Conservation (phyloP, 164 flowering plant species). For the Aristolochia contorta region DNA sequence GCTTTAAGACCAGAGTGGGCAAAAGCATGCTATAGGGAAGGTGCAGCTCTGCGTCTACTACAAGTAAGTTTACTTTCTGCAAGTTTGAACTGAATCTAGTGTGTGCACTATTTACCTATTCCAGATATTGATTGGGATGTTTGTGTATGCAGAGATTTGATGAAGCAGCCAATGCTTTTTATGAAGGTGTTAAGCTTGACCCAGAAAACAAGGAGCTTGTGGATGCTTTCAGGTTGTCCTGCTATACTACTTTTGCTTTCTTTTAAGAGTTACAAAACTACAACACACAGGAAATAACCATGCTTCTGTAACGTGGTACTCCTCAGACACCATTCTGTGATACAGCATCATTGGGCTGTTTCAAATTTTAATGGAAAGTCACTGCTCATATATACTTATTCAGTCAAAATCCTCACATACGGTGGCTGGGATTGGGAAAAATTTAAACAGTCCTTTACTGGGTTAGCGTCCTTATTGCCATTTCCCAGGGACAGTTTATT, state of each 20-base stretch:
- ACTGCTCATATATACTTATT: no score
- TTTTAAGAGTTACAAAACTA: background rate
- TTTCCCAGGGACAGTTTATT: no score
- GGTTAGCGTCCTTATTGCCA: no score
- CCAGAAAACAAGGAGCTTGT: slow-evolving; percentile 92
- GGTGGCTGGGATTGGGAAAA: no score
- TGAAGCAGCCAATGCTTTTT: slow-evolving; percentile 93
- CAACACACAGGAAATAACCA: background rate
- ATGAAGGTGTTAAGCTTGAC: slow-evolving; percentile 80
- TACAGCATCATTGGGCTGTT: no score
- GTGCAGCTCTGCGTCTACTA: slow-evolving; percentile 77
- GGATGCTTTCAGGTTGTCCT: slow-evolving; percentile 65
- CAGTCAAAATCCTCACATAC: no score
- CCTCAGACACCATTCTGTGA: no score
- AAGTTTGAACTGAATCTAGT: background rate
- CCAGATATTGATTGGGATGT: background rate
- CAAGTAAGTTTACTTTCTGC: slow-evolving; percentile 35
- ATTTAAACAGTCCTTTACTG: no score
- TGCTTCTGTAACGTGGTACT: background rate
- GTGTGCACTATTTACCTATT: background rate
- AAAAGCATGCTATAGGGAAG: slow-evolving; percentile 90
- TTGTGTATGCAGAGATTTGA: slow-evolving; percentile 57
- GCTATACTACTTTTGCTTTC: background rate
- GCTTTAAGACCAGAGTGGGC: slow-evolving; percentile 81
- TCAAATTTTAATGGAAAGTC: no score